phyloP scores from a whole-genome alignment of 179 eudicot species.

The Heliamphora pulchella region DNA sequence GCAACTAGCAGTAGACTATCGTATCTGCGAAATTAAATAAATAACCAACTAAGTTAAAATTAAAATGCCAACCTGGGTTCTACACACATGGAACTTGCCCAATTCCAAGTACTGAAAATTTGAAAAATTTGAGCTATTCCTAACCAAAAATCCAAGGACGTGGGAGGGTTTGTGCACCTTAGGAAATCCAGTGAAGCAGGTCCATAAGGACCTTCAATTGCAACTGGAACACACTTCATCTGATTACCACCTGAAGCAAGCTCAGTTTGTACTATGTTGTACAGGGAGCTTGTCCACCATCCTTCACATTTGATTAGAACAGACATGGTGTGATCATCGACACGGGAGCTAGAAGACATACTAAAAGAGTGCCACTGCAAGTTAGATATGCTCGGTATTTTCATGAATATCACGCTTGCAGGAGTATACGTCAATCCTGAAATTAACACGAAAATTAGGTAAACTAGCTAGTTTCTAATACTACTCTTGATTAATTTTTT shows the following conservation, averaged over 20 bases:
- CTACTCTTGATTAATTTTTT: neutral
- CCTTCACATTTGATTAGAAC: constrained; percentile 72
- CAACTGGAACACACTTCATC: constrained; percentile 41
- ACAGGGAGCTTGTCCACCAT: constrained; percentile 61
- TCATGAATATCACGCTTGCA: constrained; percentile 66
- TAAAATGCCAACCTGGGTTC: neutral
- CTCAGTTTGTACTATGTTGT: constrained; percentile 31
- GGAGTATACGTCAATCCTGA: constrained; percentile 65
- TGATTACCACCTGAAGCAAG: constrained; percentile 23
- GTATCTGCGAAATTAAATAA: constrained; percentile 38
- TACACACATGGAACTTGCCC: no score
- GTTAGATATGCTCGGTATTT: constrained; percentile 67
- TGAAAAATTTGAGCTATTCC: neutral
- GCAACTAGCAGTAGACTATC: constrained; percentile 60
- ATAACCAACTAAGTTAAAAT: neutral
- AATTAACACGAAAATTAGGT: constrained; percentile 8
- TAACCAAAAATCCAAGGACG: neutral
- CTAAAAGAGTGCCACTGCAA: constrained; percentile 86
- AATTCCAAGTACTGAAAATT: no score
- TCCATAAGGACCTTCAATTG: constrained; percentile 87
- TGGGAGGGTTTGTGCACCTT: constrained; percentile 30
- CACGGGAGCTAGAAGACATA: constrained; percentile 57
- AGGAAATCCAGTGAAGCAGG: constrained; percentile 54
- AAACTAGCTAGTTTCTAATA: neutral
- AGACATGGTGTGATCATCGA: constrained; percentile 51